Conservation (phyloP, 352 stramenopile species). For the Elongisporangium anandrum region DNA sequence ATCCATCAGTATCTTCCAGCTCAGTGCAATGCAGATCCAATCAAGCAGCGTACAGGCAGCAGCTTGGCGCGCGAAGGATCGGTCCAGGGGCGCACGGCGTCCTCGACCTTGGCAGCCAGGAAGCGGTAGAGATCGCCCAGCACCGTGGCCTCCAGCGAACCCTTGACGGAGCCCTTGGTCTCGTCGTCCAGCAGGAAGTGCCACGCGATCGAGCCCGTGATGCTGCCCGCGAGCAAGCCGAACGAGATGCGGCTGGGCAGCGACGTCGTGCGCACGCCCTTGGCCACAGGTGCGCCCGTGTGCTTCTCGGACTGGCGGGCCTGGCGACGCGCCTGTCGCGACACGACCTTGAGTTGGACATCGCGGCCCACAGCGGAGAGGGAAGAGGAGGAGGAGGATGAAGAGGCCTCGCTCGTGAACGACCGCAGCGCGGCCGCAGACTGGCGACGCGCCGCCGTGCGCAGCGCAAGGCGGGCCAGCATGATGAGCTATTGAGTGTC, state of each 20-base stretch:
- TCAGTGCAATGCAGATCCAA: not conserved
- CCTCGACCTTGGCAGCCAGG: conserved; percentile 55
- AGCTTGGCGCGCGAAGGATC: conserved; percentile 80
- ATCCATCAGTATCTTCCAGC: not conserved
- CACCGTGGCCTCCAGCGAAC: conserved; percentile 47
- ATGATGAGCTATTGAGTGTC: not conserved
- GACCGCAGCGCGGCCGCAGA: not conserved
- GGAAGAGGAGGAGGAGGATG: conserved; percentile 10
- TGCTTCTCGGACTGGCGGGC: conserved; percentile 38
- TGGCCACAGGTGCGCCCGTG: conserved; percentile 17
- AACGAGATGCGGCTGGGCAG: conserved; percentile 71
- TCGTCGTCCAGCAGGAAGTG: conserved; percentile 67
- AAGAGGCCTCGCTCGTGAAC: conserved; percentile 3
- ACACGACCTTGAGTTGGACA: conserved; percentile 48
- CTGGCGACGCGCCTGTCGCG: conserved; percentile 55
- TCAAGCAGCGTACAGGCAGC: conserved; percentile 51
- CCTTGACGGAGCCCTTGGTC: conserved; percentile 36
- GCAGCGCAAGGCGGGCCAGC: not conserved
- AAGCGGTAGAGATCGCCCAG: conserved; percentile 64
- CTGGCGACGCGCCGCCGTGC: not conserved
- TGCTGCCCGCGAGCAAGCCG: conserved; percentile 51
- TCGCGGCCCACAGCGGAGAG: conserved; percentile 45
- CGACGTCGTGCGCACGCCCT: conserved; percentile 68
- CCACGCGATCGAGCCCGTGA: conserved; percentile 64
- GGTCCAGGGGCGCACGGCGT: conserved; percentile 71